phyloP scores from a whole-genome alignment of 169 alveolate species.

The Babesia bovis region DNA sequence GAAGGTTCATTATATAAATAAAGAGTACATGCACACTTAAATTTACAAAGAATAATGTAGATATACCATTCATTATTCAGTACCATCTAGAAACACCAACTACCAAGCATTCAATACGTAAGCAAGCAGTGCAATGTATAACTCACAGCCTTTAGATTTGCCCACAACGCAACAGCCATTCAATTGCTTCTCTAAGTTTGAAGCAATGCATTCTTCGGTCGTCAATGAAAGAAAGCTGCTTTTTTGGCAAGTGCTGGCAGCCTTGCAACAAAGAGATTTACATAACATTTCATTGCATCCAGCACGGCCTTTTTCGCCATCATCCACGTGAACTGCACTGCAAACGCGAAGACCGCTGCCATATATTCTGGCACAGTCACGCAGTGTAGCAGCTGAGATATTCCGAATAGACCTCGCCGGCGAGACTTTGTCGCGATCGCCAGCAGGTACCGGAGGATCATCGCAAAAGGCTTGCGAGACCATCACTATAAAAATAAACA shows the following conservation, averaged over 20 bases:
- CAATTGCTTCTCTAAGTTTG: background rate
- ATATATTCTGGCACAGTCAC: background rate
- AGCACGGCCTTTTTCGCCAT: background rate
- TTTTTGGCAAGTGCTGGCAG: constrained; percentile 13
- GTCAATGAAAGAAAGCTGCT: constrained; percentile 22
- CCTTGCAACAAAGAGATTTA: constrained; percentile 19
- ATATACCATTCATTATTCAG: no score
- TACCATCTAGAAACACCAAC: no score
- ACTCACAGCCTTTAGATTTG: constrained; percentile 22
- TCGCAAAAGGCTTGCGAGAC: constrained; percentile 3
- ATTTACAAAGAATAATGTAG: background rate
- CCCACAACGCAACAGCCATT: constrained; percentile 26
- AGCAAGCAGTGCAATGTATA: no score
- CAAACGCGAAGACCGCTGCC: constrained; percentile 23
- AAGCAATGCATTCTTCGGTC: constrained; percentile 20
- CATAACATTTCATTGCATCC: constrained; percentile 8
- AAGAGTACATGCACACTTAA: background rate
- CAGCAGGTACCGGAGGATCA: background rate
- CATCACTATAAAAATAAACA: background rate
- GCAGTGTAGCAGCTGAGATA: background rate
- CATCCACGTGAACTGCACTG: constrained; percentile 17
- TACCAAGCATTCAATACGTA: no score
- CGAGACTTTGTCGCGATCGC: background rate
- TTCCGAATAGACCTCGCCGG: background rate
- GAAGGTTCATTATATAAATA: background rate